These are phyloP conservation scores for Hanseniaspora lindneri DNA, from an alignment of 805 yeast species.

Conservation along the genomic window DNA sequence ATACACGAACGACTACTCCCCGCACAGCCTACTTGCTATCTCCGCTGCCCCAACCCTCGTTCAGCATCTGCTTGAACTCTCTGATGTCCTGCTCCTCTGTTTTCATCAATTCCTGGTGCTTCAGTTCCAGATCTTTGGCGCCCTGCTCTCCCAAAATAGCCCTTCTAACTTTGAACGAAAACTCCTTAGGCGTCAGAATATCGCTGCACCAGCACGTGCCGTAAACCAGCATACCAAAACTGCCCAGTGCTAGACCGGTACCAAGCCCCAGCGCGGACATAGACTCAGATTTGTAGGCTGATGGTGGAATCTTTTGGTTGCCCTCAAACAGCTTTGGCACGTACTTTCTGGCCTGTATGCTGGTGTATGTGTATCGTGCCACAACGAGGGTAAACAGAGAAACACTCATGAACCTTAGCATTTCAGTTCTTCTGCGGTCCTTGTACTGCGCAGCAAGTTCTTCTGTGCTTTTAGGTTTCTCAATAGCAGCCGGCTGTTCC, in stretches of 20 bases:
- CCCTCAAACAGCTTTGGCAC: slow-evolving; percentile 69
- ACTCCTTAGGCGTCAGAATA: slow-evolving; percentile 55
- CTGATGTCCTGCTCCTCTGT: slow-evolving; percentile 2
- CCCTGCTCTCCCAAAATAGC: slow-evolving; percentile 54
- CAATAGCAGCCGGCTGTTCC: too few species aligned
- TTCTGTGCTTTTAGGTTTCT: slow-evolving; percentile 2
- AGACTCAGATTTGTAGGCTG: slow-evolving; percentile 71
- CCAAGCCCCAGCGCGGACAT: slow-evolving; percentile 76
- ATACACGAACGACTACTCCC: too few species aligned
- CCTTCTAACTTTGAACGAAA: slow-evolving; percentile 54
- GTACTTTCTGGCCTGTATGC: slow-evolving; percentile 60
- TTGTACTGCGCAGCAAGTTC: slow-evolving; percentile 37
- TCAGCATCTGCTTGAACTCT: slow-evolving; percentile 2
- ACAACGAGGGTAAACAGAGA: slow-evolving; percentile 61
- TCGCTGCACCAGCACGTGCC: slow-evolving; percentile 76
- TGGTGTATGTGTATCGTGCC: slow-evolving; percentile 62
- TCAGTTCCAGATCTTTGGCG: slow-evolving; percentile 22
- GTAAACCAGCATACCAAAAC: slow-evolving; percentile 57
- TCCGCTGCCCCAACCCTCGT: not conserved
- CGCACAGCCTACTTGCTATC: too few species aligned
- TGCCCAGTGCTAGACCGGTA: slow-evolving; percentile 57
- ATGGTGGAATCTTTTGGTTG: slow-evolving; percentile 76
- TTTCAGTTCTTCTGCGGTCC: slow-evolving; percentile 55
- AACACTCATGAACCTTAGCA: slow-evolving; percentile 59
- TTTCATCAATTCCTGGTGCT: slow-evolving; percentile 7